Conservation (phyloP, 139 green algal species). For the Closterium sp. region DNA sequence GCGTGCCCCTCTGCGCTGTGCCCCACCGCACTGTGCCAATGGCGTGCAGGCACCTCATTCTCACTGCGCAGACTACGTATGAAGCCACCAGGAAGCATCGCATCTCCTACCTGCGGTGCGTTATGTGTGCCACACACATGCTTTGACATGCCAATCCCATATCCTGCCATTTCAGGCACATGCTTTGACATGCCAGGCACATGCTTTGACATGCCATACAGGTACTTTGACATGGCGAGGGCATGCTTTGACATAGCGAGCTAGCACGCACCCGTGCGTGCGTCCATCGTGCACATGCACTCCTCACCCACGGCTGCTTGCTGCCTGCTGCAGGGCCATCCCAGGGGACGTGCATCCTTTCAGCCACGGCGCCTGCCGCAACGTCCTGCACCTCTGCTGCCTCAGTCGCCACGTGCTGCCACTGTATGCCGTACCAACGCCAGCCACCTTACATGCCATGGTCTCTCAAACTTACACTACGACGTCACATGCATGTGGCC, state of each 20-base stretch:
- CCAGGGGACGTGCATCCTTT: slow-evolving; percentile 18
- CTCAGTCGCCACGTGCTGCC: slow-evolving; percentile 6
- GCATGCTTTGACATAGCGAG: background rate
- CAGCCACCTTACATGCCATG: background rate
- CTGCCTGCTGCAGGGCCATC: background rate
- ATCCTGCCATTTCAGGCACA: background rate
- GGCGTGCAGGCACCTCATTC: slow-evolving; percentile 15
- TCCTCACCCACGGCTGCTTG: background rate
- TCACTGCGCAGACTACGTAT: slow-evolving; percentile 29
- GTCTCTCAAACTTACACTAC: background rate
- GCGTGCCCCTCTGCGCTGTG: background rate
- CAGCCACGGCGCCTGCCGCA: slow-evolving; percentile 15
- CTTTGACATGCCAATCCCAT: background rate
- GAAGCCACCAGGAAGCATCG: slow-evolving; percentile 22
- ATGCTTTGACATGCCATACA: background rate
- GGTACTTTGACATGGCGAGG: background rate
- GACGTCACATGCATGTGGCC: background rate
- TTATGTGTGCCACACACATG: background rate
- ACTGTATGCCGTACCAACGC: background rate
- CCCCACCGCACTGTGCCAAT: background rate
- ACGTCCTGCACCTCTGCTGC: slow-evolving; percentile 11
- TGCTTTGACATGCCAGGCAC: background rate
- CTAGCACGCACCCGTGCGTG: no score
- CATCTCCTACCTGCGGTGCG: slow-evolving; percentile 26
- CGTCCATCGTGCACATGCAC: background rate